These are phyloP conservation scores for Sporothrix humicola DNA, from an alignment of 2,329 filamentous ascomycete species.

Conservation along the genomic window DNA sequence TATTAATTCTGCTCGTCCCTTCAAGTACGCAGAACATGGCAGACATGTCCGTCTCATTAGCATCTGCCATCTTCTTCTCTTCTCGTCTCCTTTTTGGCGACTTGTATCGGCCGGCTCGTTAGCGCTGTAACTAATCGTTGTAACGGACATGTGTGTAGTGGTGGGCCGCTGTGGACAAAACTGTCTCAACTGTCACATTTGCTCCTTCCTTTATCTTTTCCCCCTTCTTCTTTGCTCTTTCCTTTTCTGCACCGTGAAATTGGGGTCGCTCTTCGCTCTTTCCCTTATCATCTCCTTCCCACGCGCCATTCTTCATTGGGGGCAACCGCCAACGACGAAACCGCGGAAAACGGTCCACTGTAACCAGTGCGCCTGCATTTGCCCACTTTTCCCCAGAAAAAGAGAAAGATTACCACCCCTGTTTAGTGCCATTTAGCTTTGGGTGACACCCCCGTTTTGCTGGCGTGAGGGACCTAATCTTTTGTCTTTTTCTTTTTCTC, in stretches of 20 bases:
- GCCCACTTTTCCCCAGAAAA: conserved; percentile 27
- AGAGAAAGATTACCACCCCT: conserved; percentile 3
- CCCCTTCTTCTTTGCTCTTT: background rate
- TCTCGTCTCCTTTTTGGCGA: background rate
- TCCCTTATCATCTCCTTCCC: background rate
- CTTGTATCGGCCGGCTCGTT: background rate
- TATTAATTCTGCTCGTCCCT: too few relatives aligned
- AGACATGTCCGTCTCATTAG: too few relatives aligned
- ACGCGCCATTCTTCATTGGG: background rate
- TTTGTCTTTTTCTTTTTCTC: background rate
- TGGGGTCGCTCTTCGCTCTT: background rate
- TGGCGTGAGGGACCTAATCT: background rate
- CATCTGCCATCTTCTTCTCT: background rate
- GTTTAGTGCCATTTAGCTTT: conserved; percentile 23
- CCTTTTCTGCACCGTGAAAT: background rate
- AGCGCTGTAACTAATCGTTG: background rate
- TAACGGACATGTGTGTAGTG: background rate
- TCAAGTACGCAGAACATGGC: too few relatives aligned
- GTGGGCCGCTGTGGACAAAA: conserved; percentile 9
- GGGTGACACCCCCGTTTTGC: background rate
- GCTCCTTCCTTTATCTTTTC: background rate
- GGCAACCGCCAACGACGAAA: background rate
- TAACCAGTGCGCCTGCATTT: conserved; percentile 8
- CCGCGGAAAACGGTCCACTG: conserved; percentile 16
- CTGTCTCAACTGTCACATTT: background rate